Evolutionary conservation across 2,329 filamentous ascomycete genomes (phyloP).

Genomic region (Ophiostoma triangulosporum): DNA sequence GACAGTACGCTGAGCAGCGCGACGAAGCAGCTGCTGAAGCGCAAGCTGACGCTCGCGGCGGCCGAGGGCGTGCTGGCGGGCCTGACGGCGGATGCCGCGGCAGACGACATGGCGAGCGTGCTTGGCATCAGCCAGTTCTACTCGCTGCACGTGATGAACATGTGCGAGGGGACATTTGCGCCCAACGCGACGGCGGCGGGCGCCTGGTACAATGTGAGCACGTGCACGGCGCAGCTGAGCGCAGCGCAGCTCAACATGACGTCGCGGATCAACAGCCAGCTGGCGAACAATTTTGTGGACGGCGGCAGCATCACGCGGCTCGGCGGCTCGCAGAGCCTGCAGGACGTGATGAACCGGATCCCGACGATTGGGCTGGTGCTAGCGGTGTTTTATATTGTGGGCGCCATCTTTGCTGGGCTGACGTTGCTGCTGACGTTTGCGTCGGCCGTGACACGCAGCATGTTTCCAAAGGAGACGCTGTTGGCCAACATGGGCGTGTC

Average conservation of each 20-base stretch:
- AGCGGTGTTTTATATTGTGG: constrained; percentile 35
- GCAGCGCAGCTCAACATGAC: constrained; percentile 28
- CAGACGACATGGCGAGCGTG: constrained; percentile 16
- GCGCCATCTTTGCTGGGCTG: constrained; percentile 28
- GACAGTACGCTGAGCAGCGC: neutral
- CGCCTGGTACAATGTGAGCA: constrained; percentile 16
- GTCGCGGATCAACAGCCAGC: constrained; percentile 30
- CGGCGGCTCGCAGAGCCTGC: constrained; percentile 30
- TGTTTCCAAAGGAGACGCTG: constrained; percentile 13
- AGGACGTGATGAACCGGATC: constrained; percentile 34
- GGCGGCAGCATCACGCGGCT: constrained; percentile 31
- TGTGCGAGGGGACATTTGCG: constrained; percentile 20
- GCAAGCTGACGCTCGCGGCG: constrained; percentile 11
- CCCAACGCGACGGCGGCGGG: constrained; percentile 16
- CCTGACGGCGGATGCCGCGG: constrained; percentile 13
- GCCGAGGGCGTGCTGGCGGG: constrained; percentile 15
- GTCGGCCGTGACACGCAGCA: constrained; percentile 17
- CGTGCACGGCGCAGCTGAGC: constrained; percentile 16
- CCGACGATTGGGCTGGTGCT: constrained; percentile 34
- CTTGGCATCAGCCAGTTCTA: constrained; percentile 23
- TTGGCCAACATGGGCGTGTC: constrained; percentile 27
- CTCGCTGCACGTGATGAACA: constrained; percentile 19
- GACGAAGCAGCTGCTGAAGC: constrained; percentile 2
- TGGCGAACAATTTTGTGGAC: constrained; percentile 29
- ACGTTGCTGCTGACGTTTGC: constrained; percentile 29